phyloP scores from a whole-genome alignment of 148 eudicot species.

The Cornus florida region DNA sequence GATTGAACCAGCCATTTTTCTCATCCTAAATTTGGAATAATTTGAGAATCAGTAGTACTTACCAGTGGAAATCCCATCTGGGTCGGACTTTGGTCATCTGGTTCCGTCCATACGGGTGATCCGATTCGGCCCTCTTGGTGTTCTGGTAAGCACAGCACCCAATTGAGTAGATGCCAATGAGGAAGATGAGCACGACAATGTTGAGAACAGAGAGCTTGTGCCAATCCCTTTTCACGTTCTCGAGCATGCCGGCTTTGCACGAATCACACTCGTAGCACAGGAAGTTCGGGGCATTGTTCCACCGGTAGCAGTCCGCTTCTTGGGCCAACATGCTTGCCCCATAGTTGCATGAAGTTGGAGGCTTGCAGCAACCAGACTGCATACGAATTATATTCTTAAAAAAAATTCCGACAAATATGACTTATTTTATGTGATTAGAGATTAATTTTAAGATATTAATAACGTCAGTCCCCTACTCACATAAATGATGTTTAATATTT shows the following conservation, averaged over 20 bases:
- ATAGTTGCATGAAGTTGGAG: conserved; percentile 87
- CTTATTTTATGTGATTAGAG: no score
- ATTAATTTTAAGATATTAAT: no score
- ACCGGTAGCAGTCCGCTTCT: conserved; percentile 76
- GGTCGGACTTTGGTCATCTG: conserved; percentile 82
- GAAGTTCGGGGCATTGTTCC: conserved; percentile 69
- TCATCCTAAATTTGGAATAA: no score
- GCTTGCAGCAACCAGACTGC: conserved; percentile 98
- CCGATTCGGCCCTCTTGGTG: conserved; percentile 62
- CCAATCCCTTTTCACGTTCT: conserved; percentile 64
- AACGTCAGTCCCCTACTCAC: no score
- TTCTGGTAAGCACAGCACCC: conserved; percentile 90
- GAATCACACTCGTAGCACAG: conserved; percentile 89
- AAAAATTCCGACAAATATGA: no score
- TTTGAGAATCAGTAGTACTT: conserved; percentile 6
- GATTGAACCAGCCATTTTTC: no score
- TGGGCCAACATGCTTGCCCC: conserved; percentile 37
- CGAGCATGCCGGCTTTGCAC: conserved; percentile 89
- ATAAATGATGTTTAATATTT: no score
- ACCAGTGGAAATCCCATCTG: conserved; percentile 89
- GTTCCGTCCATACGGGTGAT: conserved; percentile 71
- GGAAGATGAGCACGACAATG: conserved; percentile 64
- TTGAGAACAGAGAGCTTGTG: conserved; percentile 75
- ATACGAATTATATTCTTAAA: not conserved
- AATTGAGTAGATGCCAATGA: conserved; percentile 64